phyloP scores from a whole-genome alignment of 495 filamentous ascomycete species.

The Xylaria venustula region DNA sequence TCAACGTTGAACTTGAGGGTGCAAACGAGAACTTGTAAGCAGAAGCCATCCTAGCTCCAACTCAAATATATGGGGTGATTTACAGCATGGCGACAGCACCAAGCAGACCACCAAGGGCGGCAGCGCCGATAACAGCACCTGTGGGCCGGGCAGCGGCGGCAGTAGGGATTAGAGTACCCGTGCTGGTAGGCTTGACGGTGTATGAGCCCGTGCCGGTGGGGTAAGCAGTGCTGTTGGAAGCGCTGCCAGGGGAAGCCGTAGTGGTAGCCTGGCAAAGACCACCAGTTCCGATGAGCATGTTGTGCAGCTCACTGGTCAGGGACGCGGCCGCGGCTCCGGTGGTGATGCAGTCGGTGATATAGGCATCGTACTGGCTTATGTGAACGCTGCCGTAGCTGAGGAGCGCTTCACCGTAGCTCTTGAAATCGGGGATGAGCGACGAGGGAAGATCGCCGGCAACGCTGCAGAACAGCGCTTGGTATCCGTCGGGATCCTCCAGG shows the following conservation, averaged over 20 bases:
- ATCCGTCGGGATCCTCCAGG: neutral
- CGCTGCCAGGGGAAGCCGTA: neutral
- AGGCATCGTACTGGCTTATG: neutral
- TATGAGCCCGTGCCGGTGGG: neutral
- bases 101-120: neutral
- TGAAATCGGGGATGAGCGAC: neutral
- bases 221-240: neutral
- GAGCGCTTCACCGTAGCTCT: neutral
- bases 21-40: too few species aligned
- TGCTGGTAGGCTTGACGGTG: neutral
- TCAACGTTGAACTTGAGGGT: too few species aligned
- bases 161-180: neutral
- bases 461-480: neutral
- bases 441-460: neutral
- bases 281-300: neutral
- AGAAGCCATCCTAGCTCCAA: too few species aligned
- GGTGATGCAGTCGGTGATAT: slow-evolving; percentile 6
- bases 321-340: neutral
- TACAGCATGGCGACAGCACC: slow-evolving; percentile 4
- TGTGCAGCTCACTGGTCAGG: neutral
- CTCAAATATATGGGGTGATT: too few species aligned
- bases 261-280: neutral
- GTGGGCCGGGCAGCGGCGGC: slow-evolving; percentile 1
- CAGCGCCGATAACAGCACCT: neutral
- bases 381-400: slow-evolving; percentile 4